phyloP scores from a whole-genome alignment of 805 yeast species.

The Yarrowia divulgata region DNA sequence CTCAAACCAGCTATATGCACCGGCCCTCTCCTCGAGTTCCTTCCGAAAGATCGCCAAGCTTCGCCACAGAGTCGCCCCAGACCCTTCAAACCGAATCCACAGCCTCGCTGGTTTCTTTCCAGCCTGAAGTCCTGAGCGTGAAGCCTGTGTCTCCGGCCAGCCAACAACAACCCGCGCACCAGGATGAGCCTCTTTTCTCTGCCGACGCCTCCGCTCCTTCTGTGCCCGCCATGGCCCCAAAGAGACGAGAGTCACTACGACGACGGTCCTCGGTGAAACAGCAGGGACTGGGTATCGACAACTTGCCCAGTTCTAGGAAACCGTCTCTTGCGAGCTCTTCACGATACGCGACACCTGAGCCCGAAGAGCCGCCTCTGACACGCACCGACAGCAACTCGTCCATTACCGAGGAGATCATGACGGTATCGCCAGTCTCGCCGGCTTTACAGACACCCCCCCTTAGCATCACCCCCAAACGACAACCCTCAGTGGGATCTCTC shows the following conservation, averaged over 20 bases:
- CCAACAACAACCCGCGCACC: not conserved
- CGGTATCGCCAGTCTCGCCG: constrained; percentile 1
- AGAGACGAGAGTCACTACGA: constrained; percentile 30
- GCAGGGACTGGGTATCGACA: constrained; percentile 20
- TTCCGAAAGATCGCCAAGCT: not conserved
- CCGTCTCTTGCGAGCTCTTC: not conserved
- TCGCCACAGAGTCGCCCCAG: constrained; percentile 3
- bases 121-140: not conserved
- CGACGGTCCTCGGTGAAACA: constrained; percentile 6
- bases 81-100: not conserved
- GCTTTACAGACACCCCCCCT: constrained; percentile 30
- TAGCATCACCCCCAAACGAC: constrained; percentile 10
- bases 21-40: constrained; percentile 10
- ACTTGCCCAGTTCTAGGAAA: not conserved
- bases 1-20: not conserved
- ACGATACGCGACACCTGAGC: constrained; percentile 16
- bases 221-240: constrained; percentile 34
- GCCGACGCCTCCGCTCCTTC: not conserved
- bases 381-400: constrained; percentile 34
- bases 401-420: constrained; percentile 27
- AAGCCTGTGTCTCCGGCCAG: not conserved
- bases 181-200: not conserved
- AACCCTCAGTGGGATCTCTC: not conserved
- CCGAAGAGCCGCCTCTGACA: constrained; percentile 5
- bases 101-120: not conserved